Conservation (phyloP, 2,329 filamentous ascomycete species). For the Penicillium corylophilum region DNA sequence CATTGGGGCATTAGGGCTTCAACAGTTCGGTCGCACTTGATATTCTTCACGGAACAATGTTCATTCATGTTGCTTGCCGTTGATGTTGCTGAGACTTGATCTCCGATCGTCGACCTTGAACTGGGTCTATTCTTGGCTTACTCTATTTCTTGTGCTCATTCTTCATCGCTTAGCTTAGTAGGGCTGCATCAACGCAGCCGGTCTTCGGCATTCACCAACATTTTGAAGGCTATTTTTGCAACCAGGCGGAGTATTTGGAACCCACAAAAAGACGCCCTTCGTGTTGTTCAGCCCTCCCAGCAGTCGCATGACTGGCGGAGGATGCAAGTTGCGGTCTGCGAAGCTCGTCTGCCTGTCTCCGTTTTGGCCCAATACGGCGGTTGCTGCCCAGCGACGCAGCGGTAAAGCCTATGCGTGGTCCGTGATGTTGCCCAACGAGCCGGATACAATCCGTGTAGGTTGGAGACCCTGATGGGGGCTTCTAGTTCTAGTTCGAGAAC, state of each 20-base stretch:
- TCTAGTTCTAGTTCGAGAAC: neutral
- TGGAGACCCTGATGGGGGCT: slow-evolving; percentile 8
- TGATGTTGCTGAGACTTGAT: neutral
- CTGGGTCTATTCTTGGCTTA: neutral
- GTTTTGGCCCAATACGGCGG: slow-evolving; percentile 22
- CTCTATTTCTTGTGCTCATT: neutral
- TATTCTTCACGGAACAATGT: slow-evolving; percentile 6
- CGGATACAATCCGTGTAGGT: slow-evolving; percentile 14
- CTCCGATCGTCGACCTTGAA: neutral
- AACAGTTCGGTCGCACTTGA: slow-evolving; percentile 12
- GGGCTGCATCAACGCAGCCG: neutral
- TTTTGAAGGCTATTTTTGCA: slow-evolving; percentile 7
- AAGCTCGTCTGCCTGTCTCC: slow-evolving; percentile 10
- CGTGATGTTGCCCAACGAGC: slow-evolving; percentile 28
- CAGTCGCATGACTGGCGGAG: neutral
- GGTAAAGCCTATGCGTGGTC: slow-evolving; percentile 33
- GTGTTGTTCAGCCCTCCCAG: neutral
- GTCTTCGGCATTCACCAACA: neutral
- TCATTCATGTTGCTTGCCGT: neutral
- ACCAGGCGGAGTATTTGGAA: neutral
- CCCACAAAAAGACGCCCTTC: neutral
- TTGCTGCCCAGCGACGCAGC: slow-evolving; percentile 38
- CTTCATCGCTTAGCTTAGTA: neutral
- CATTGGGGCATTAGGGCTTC: slow-evolving; percentile 16
- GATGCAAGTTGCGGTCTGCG: slow-evolving; percentile 29